Evolutionary conservation across 2,329 filamentous ascomycete genomes (phyloP), one percentile per base, ranked within the genome.

Genomic region (Calonectria honghensis): DNA sequence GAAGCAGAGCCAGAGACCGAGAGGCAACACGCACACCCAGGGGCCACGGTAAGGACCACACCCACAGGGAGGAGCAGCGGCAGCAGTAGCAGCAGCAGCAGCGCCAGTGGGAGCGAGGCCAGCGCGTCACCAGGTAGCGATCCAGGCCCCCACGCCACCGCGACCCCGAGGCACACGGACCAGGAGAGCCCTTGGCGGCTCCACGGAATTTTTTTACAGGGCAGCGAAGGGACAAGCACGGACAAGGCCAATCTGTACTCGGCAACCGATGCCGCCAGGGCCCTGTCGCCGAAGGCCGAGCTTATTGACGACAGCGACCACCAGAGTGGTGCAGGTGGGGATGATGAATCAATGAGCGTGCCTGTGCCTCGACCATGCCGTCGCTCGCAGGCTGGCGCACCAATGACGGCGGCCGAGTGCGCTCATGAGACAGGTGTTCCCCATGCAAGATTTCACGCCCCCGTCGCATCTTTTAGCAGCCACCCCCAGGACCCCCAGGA

Each of bases 91-190:
- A 27, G 11, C 29, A 51, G 6, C 52, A 50, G 18, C 29, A 29
- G 27, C 39, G 41, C 45, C 67, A 37, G 45, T 52, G 61, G 45
- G 59, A 50, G 65, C 61, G 31, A 54, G 18, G 59, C 68, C 50
- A 45, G 68, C 68, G 59, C 68, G 68, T 70, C 68, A 70, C 68
- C 35, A 65, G 48, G 59, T 39, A 66, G 66, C 27, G 67, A 78
- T 71, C 45, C 24, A 63, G 57, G 71, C 68, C 78, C 79, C 79
- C 77, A 78, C 74, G 69, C 76, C 54, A 63, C 65, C 50, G 78
- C 74, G 77, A 77, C 73, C 76, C 78, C 37, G 63, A 67, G 73
- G 77, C 79, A 79, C 71, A 77, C 78, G 70, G 72, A 77, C 78
- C 68, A 68, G 65, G 65, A 63, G 35, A 13, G 78, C 77, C 76